Conservation (phyloP, 2,329 filamentous ascomycete genomes). For the Pseudocercospora musae region DNA sequence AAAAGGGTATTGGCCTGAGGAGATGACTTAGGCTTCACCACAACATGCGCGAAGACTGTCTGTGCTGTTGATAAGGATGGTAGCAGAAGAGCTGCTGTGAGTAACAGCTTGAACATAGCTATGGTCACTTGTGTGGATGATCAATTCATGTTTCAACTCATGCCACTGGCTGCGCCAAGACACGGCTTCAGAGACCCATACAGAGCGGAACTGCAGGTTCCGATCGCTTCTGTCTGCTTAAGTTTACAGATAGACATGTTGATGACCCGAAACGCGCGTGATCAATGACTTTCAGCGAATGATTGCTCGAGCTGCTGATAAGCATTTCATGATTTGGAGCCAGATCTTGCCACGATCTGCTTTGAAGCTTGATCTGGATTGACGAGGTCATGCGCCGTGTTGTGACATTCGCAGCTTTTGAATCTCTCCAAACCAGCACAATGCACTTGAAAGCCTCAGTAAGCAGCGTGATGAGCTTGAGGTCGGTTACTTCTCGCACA, state of each 20-base stretch:
- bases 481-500: background rate
- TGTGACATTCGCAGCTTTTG: background rate
- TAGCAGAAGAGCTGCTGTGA: slow-evolving; percentile 2
- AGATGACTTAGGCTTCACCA: slow-evolving; percentile 3
- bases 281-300: no score
- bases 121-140: no score
- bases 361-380: background rate
- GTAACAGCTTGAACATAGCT: background rate
- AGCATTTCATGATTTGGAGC: background rate
- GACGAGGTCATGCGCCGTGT: background rate
- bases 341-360: background rate
- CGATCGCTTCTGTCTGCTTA: background rate
- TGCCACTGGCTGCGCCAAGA: background rate
- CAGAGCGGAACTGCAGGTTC: background rate
- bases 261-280: no score
- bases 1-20: slow-evolving; percentile 30
- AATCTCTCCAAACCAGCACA: background rate
- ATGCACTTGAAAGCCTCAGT: background rate
- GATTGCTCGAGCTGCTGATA: background rate
- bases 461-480: background rate
- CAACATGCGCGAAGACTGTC: slow-evolving; percentile 17
- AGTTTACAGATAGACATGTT: no score
- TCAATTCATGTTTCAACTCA: no score
- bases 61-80: slow-evolving; percentile 11
- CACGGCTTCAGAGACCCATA: background rate